phyloP scores from a whole-genome alignment of 2,329 filamentous ascomycete species.

The Botryotinia calthae region DNA sequence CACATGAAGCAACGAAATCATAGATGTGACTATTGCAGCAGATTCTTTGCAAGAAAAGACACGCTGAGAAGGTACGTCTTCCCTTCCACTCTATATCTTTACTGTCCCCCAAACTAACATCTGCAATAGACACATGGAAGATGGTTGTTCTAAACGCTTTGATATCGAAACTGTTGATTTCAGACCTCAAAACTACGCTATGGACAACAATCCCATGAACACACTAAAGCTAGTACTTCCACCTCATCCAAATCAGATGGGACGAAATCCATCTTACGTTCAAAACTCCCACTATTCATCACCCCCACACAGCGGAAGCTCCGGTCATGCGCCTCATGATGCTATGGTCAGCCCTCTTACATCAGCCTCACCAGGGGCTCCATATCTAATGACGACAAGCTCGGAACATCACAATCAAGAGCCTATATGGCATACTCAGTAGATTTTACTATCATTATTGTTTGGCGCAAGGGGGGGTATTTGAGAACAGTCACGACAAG shows the following conservation, averaged over 20 bases:
- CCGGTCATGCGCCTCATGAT: constrained; percentile 19
- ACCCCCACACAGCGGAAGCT: constrained; percentile 20
- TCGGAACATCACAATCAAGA: constrained; percentile 22
- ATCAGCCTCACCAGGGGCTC: constrained; percentile 27
- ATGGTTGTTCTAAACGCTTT: constrained; percentile 69
- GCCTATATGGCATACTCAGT: constrained; percentile 25
- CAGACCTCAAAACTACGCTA: constrained; percentile 32
- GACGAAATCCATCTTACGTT: constrained; percentile 33
- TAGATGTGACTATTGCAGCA: constrained; percentile 67
- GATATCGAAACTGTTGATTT: constrained; percentile 39
- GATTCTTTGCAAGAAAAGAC: constrained; percentile 75
- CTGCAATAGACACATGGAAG: constrained; percentile 65
- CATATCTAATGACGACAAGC: constrained; percentile 21
- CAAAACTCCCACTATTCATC: constrained; percentile 31
- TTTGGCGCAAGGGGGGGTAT: background rate
- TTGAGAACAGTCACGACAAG: background rate
- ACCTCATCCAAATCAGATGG: constrained; percentile 24
- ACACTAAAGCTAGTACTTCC: constrained; percentile 24
- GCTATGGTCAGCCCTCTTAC: constrained; percentile 30
- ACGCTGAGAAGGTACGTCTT: constrained; percentile 67
- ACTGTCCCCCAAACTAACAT: constrained; percentile 6
- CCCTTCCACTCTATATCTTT: background rate
- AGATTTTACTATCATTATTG: background rate
- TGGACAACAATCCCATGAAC: constrained; percentile 22
- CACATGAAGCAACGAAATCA: constrained; percentile 72